A percentile compares a stretch with the other conserved stretches of the same genome.
phyloP scores from a whole-genome alignment of 1,139 yeast genomes.

The Geotrichum fermentans region DNA sequence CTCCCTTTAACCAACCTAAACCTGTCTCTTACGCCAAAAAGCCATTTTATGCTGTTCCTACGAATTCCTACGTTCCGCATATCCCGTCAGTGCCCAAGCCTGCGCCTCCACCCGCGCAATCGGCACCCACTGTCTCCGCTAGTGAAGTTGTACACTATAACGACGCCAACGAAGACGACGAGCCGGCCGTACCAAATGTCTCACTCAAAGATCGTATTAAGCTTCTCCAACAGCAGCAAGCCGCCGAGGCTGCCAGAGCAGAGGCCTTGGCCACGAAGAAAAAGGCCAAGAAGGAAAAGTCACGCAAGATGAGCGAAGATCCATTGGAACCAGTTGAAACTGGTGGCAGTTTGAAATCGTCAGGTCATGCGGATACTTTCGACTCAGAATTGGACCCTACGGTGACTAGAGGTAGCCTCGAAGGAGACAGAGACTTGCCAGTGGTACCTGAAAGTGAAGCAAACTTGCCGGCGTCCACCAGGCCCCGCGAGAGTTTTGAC shows the following conservation, averaged over 20 bases:
- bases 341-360: constrained; percentile 12
- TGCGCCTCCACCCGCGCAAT: constrained; percentile 22
- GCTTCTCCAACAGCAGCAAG: constrained; percentile 72
- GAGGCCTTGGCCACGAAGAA: constrained; percentile 59
- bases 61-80: constrained; percentile 40
- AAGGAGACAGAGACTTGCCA: background rate
- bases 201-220: constrained; percentile 85
- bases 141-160: constrained; percentile 11
- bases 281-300: constrained; percentile 45
- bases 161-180: constrained; percentile 33
- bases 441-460: background rate
- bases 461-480: background rate
- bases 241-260: constrained; percentile 71
- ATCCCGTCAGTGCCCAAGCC: constrained; percentile 20
- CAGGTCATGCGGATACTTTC: background rate
- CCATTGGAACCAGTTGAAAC: constrained; percentile 7
- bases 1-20: constrained; percentile 29
- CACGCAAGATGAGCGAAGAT: constrained; percentile 1
- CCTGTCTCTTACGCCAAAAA: constrained; percentile 39
- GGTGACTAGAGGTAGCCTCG: constrained; percentile 24
- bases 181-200: constrained; percentile 62
- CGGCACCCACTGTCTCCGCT: constrained; percentile 26
- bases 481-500: constrained; percentile 2
- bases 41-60: constrained; percentile 41
- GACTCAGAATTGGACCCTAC: constrained; percentile 21